Percentiles rank a stretch among this genome's conserved stretches.
These are phyloP conservation scores for Lipomyces chichibuensis DNA, from an alignment of 805 yeast species.

Conservation along the genomic window DNA sequence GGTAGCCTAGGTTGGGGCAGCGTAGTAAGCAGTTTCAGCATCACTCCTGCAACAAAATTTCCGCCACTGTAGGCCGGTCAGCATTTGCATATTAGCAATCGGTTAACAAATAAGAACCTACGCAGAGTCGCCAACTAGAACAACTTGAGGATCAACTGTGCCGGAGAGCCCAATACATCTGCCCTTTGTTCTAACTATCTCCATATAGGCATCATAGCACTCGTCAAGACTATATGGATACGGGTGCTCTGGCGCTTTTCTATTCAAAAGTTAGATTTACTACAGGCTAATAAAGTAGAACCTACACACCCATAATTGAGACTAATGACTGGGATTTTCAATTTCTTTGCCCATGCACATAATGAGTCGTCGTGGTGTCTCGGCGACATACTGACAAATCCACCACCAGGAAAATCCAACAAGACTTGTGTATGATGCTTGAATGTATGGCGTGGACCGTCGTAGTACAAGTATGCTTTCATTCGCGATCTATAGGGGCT, in stretches of 20 bases:
- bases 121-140: conserved; percentile 40
- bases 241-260: conserved; percentile 41
- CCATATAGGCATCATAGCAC: conserved; percentile 39
- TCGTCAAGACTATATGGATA: conserved; percentile 40
- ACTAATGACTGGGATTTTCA: conserved; percentile 35
- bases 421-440: conserved; percentile 35
- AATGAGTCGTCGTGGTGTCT: conserved; percentile 38
- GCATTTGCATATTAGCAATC: background rate
- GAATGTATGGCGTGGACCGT: conserved; percentile 38
- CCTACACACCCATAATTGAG: conserved; percentile 35
- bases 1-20: conserved; percentile 32
- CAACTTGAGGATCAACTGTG: conserved; percentile 30
- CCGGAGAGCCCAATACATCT: conserved; percentile 40
- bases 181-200: conserved; percentile 37
- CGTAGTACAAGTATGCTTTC: conserved; percentile 38
- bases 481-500: conserved; percentile 35
- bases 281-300: background rate
- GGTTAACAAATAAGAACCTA: conserved; percentile 9
- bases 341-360: conserved; percentile 35
- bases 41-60: conserved; percentile 38
- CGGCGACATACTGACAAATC: conserved; percentile 41
- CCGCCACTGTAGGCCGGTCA: conserved; percentile 35
- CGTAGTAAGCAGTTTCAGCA: conserved; percentile 32
- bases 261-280: conserved; percentile 7
- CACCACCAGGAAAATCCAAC: conserved; percentile 41